Evolutionary conservation across 1,139 yeast species (phyloP).

Genomic region (Blastobotrys raffinosifermentans): DNA sequence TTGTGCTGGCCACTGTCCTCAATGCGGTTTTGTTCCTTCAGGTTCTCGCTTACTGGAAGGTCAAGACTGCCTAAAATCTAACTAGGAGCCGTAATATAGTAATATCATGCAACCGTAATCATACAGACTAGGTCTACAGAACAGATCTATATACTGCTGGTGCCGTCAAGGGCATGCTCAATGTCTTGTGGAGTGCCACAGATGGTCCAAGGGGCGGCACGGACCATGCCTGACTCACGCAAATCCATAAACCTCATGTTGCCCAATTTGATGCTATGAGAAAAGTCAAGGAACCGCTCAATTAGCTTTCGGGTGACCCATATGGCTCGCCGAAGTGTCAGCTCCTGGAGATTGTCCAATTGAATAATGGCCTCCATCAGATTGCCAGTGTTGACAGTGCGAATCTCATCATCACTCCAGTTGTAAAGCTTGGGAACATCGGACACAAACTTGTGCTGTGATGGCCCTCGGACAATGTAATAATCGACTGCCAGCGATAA

Average conservation of each 20-base stretch:
- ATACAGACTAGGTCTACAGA: conserved; percentile 2
- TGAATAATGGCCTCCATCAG: conserved; percentile 18
- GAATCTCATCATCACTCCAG: conserved; percentile 25
- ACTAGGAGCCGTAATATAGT: neutral
- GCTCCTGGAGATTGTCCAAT: conserved; percentile 14
- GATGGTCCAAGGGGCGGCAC: conserved; percentile 20
- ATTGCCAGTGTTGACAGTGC: conserved; percentile 17
- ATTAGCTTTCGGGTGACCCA: conserved; percentile 23
- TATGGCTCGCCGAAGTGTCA: conserved; percentile 20
- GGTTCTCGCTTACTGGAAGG: conserved; percentile 32
- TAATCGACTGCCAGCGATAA: conserved; percentile 29
- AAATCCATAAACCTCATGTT: conserved; percentile 14
- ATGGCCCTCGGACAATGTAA: conserved; percentile 14
- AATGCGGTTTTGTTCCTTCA: conserved; percentile 34
- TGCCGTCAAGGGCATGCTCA: no score
- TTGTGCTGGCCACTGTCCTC: conserved; percentile 30
- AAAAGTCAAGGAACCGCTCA: conserved; percentile 8
- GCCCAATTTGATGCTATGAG: conserved; percentile 6
- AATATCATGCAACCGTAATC: neutral
- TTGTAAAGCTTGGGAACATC: conserved; percentile 26
- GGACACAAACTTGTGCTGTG: conserved; percentile 24
- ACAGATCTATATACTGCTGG: no score
- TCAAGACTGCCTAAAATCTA: conserved; percentile 3
- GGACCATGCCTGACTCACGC: conserved; percentile 19
- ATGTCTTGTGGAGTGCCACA: conserved; percentile 9